Conservation (phyloP, 1,139 yeast genomes). For the Geotrichum reessii region DNA sequence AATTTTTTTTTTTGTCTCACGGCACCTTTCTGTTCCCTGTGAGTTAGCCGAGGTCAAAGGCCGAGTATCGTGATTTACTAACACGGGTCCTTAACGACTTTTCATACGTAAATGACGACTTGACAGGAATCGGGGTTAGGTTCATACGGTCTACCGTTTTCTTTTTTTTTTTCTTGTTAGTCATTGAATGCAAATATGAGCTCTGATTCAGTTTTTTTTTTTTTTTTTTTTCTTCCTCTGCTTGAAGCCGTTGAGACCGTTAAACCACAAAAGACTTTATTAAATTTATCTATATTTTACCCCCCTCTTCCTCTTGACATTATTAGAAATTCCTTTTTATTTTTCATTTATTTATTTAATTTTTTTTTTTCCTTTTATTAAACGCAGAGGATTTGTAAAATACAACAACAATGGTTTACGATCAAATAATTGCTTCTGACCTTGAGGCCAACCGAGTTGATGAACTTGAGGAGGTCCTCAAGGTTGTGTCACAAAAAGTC, state of each 20-base stretch:
- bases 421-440: background rate
- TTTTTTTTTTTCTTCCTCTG: background rate
- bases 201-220: background rate
- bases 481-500: slow-evolving; percentile 37
- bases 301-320: background rate
- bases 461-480: slow-evolving; percentile 44
- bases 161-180: background rate
- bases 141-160: background rate
- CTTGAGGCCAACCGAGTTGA: slow-evolving; percentile 38
- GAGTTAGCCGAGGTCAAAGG: background rate
- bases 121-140: background rate
- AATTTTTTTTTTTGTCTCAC: background rate
- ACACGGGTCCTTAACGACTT: background rate
- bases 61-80: background rate
- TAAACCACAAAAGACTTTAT: background rate
- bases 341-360: background rate
- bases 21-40: background rate
- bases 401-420: background rate
- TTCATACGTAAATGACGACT: background rate
- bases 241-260: background rate
- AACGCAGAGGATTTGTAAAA: background rate
- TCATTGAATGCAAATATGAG: no score
- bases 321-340: background rate
- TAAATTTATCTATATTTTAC: background rate
- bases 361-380: background rate